Evolutionary conservation across 2,329 filamentous ascomycete genomes (phyloP).

Genomic region (Bimuria novae-zelandiae): DNA sequence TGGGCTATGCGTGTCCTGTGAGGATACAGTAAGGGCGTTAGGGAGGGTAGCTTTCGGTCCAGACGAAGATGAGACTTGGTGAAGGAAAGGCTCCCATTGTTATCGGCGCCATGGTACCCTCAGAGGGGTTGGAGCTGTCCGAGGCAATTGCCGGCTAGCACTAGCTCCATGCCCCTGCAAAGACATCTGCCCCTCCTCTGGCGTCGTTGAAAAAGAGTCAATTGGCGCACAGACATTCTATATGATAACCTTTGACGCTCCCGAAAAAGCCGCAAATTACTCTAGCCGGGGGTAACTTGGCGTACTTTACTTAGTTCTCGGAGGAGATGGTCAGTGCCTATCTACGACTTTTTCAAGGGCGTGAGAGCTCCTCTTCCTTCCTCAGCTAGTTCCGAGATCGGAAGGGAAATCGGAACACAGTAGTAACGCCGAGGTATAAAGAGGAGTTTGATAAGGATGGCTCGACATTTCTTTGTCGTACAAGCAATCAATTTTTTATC

Average conservation of each 20-base stretch:
- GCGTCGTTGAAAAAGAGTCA: too few species aligned
- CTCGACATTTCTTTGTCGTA: too few species aligned
- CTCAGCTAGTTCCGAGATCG: slow-evolving; percentile 27
- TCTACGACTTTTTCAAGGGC: too few species aligned
- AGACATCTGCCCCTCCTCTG: slow-evolving; percentile 25
- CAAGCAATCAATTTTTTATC: too few species aligned
- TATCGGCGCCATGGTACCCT: background rate
- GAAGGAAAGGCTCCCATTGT: background rate
- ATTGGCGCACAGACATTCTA: too few species aligned
- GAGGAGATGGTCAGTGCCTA: too few species aligned
- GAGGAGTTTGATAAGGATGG: too few species aligned
- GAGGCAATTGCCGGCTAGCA: slow-evolving; percentile 41
- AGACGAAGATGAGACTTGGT: background rate
- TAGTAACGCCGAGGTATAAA: background rate
- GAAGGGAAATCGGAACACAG: slow-evolving; percentile 27
- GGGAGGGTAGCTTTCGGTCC: background rate
- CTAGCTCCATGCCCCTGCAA: slow-evolving; percentile 15
- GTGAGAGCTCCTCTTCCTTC: background rate
- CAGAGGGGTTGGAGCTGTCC: slow-evolving; percentile 19
- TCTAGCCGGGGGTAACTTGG: too few species aligned
- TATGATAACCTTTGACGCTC: too few species aligned
- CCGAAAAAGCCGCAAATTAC: too few species aligned
- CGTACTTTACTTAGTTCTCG: too few species aligned
- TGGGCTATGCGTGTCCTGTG: slow-evolving; percentile 2
- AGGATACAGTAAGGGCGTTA: background rate